These are phyloP conservation scores for Metschnikowia vanudenii DNA, from an alignment of 805 yeast genomes.

Conservation along the genomic window DNA sequence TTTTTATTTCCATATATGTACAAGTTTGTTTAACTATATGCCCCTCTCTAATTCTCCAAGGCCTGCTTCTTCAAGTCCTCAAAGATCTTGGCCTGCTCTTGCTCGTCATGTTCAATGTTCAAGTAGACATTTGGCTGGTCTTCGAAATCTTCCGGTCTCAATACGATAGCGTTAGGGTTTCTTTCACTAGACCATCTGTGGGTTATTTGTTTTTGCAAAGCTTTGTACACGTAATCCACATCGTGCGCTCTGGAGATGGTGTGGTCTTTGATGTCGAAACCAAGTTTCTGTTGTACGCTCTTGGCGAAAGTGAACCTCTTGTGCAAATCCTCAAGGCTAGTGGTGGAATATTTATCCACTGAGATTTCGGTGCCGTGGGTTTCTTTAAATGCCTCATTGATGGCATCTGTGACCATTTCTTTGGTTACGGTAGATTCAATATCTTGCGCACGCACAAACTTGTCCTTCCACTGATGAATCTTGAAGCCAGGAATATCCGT, in stretches of 20 bases:
- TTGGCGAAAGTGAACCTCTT: constrained; percentile 51
- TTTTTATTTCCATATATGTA: constrained; percentile 9
- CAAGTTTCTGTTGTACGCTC: constrained; percentile 46
- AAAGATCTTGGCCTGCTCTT: constrained; percentile 45
- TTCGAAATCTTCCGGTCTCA: constrained; percentile 52
- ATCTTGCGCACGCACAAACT: constrained; percentile 23
- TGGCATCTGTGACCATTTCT: constrained; percentile 24
- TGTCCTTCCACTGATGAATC: constrained; percentile 37
- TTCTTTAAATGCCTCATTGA: constrained; percentile 26
- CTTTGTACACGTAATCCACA: constrained; percentile 37
- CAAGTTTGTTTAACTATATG: constrained; percentile 6
- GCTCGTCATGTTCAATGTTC: constrained; percentile 48
- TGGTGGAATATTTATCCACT: constrained; percentile 3
- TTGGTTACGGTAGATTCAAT: constrained; percentile 29
- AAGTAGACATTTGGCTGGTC: constrained; percentile 55
- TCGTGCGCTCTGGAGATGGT: constrained; percentile 42
- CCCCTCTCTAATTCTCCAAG: constrained; percentile 3
- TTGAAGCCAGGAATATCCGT: constrained; percentile 37
- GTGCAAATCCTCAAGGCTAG: constrained; percentile 35
- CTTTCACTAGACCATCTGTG: constrained; percentile 53
- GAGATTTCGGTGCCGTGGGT: constrained; percentile 12
- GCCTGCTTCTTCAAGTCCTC: constrained; percentile 50
- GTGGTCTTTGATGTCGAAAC: constrained; percentile 54
- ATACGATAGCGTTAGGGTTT: constrained; percentile 72
- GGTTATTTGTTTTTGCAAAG: constrained; percentile 40